Evolutionary conservation across 2,329 filamentous ascomycete genomes (phyloP).

Genomic region (Botrytis elliptica): DNA sequence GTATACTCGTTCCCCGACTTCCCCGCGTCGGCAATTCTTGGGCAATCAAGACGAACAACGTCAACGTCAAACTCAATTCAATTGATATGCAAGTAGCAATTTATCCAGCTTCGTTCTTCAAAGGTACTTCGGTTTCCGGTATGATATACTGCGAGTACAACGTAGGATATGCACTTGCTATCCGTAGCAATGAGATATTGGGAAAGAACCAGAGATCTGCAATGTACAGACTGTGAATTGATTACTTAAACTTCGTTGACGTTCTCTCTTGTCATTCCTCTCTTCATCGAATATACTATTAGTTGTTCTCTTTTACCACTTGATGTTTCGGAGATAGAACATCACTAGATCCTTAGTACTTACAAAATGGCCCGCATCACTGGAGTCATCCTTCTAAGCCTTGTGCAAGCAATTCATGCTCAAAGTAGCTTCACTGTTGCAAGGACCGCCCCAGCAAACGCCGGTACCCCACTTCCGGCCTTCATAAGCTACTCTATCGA

Average conservation of each 20-base stretch:
- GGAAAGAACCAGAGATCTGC: slow-evolving; percentile 3
- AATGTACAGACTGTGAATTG: neutral
- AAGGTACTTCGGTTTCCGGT: neutral
- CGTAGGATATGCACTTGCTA: slow-evolving; percentile 14
- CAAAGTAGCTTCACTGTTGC: slow-evolving; percentile 17
- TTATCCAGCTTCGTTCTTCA: neutral
- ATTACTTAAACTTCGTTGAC: slow-evolving; percentile 9
- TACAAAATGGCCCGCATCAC: slow-evolving; percentile 3
- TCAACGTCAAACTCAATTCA: neutral
- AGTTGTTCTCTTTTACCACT: neutral
- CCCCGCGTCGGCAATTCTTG: neutral
- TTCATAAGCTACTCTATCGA: slow-evolving; percentile 55
- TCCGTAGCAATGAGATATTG: slow-evolving; percentile 12
- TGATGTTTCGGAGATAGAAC: neutral
- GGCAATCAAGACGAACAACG: neutral
- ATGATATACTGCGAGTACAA: slow-evolving; percentile 13
- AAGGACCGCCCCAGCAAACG: slow-evolving; percentile 24
- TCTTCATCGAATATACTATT: neutral
- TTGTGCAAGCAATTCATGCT: slow-evolving; percentile 14
- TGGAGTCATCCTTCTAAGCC: neutral
- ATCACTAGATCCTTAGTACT: neutral
- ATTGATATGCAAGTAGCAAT: neutral
- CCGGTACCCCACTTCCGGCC: slow-evolving; percentile 38
- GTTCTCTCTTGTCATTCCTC: neutral
- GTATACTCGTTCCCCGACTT: neutral